Evolutionary conservation across 495 filamentous ascomycete genomes (phyloP), one percentile per base, ranked within the genome.

Genomic region (Echria macrotheca): DNA sequence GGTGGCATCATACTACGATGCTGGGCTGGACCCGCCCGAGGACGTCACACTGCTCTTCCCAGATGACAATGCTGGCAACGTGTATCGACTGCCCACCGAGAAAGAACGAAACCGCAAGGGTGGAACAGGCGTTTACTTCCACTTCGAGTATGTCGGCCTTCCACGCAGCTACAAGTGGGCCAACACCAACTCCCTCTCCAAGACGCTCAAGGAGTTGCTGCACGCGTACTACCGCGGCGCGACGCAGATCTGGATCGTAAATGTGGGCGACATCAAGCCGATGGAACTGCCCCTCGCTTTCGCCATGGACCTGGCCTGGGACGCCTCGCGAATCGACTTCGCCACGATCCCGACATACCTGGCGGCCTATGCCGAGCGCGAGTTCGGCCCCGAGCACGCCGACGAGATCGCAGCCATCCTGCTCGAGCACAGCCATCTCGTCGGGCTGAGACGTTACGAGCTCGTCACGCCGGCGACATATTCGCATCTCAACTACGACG

Each of bases 1-100:
- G 54, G 74, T 82, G 1, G 74, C 77, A 47, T 71, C 73, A 21
- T 82, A 84, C 52, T 84, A 76, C 56, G 74, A 81, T 28, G 67
- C 69, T 12, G 81, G 81, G 3, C 68, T 84, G 51, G 57, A 65
- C 1, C 78, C 82, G 1, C 76, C 78, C 0, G 80, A 83, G 29
- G 72, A 83, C 56, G 69, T 86, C 35, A 84, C 79, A 1, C 57
- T 86, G n/a, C 62, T 84, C 5, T 86, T 78, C 61, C 69, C 80
- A 0, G 81, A 86, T 54, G 82, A 86, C 55, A 85, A 84, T 54
- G 78, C 68, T 60, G 79, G 79, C 9, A 80, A 82, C 59, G 65
- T 80, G 29, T 71, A 74, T 28, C 69, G 79, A 12, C 66, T 85
- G 19, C 82, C 82, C 2, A 54, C 78, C 12, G 69, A 55, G 0